phyloP scores from a whole-genome alignment of 176 grass and related monocot species.

The Tillandsia leiboldiana region DNA sequence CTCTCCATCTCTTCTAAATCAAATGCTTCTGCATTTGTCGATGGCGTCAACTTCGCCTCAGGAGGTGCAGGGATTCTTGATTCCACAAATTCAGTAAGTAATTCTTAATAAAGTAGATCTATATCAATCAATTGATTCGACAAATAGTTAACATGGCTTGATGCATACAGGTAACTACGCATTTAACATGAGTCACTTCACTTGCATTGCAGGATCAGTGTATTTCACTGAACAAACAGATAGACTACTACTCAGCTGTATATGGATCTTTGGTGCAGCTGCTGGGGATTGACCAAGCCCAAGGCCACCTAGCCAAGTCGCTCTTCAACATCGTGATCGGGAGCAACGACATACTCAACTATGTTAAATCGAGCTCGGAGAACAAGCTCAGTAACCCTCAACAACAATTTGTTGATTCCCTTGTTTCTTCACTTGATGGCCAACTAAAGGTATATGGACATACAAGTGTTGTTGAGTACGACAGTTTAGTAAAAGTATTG shows the following conservation, averaged over 20 bases:
- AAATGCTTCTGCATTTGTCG: slow-evolving; percentile 35
- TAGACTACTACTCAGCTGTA: slow-evolving; percentile 46
- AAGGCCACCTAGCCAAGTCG: slow-evolving; percentile 47
- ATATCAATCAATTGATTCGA: neutral
- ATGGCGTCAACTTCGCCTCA: slow-evolving; percentile 79
- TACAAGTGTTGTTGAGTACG: neutral
- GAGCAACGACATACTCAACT: slow-evolving; percentile 85
- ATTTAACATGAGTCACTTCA: neutral
- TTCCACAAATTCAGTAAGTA: slow-evolving; percentile 54
- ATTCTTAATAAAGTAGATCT: neutral
- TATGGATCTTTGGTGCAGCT: slow-evolving; percentile 34
- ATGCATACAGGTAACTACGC: neutral
- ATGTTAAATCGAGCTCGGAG: slow-evolving; percentile 33
- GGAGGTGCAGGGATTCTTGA: slow-evolving; percentile 60
- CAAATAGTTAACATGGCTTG: neutral
- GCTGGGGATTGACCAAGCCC: slow-evolving; percentile 30
- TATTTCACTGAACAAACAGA: slow-evolving; percentile 62
- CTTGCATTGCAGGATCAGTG: slow-evolving; percentile 37
- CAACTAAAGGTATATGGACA: slow-evolving; percentile 42
- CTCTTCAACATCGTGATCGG: slow-evolving; percentile 70
- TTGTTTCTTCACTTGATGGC: slow-evolving; percentile 34
- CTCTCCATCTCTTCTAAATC: slow-evolving; percentile 37
- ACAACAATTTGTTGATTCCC: slow-evolving; percentile 37
- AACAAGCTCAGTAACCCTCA: slow-evolving; percentile 12
- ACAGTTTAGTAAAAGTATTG: neutral